phyloP scores from a whole-genome alignment of 306 rosid species.

The peach (Prunus persica) region DNA sequence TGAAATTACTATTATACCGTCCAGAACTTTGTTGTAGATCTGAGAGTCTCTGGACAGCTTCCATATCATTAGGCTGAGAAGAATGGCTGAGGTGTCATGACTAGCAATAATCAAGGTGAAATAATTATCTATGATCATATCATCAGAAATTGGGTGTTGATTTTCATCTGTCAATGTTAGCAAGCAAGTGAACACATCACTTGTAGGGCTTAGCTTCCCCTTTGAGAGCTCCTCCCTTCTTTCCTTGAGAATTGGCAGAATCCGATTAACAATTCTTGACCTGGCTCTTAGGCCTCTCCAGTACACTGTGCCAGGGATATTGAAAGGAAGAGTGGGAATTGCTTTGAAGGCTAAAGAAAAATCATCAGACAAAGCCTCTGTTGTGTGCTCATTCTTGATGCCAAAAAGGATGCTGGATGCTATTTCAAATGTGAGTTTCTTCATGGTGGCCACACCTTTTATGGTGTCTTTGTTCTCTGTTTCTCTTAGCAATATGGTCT shows the following conservation, averaged over 20 bases:
- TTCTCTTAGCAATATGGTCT: constrained; percentile 19
- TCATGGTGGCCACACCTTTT: constrained; percentile 39
- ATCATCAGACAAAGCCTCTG: constrained; percentile 32
- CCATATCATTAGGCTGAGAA: constrained; percentile 47
- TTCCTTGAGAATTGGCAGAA: constrained; percentile 36
- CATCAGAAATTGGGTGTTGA: constrained; percentile 34
- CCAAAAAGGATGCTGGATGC: constrained; percentile 42
- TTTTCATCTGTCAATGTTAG: constrained; percentile 52
- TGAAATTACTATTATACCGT: constrained; percentile 26
- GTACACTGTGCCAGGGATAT: constrained; percentile 38
- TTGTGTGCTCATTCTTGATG: constrained; percentile 38
- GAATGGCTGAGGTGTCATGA: constrained; percentile 48
- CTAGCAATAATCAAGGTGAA: constrained; percentile 44
- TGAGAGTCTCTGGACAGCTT: constrained; percentile 43
- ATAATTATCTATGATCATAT: constrained; percentile 35
- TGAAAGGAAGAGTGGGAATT: constrained; percentile 38
- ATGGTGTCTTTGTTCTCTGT: constrained; percentile 31
- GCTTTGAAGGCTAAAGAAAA: constrained; percentile 35
- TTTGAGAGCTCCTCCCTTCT: constrained; percentile 32
- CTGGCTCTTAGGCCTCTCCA: constrained; percentile 49
- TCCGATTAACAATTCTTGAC: constrained; percentile 34
- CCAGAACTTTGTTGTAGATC: constrained; percentile 43
- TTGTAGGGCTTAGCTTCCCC: constrained; percentile 35
- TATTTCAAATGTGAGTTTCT: constrained; percentile 36
- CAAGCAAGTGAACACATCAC: constrained; percentile 38